Percentiles rank a stretch among this genome's conserved stretches.
Conservation (phyloP, 192 early-diverging fungal genomes). For the Coemansia sp. region DNA sequence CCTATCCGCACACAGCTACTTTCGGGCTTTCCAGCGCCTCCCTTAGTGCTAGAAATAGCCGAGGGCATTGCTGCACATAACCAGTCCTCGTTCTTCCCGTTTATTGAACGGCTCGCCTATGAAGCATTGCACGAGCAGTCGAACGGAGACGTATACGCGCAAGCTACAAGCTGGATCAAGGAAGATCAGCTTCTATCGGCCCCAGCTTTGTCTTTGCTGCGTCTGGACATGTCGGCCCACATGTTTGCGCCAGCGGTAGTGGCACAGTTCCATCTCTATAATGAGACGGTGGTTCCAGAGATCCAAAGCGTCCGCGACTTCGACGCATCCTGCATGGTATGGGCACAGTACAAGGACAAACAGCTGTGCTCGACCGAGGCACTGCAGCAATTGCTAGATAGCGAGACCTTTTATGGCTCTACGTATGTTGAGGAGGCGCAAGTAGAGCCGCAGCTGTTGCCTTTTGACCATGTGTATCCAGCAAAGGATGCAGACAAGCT, state of each 20-base stretch:
- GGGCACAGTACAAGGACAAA: slow-evolving; percentile 64
- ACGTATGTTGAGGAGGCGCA: slow-evolving; percentile 36
- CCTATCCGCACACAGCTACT: slow-evolving; percentile 36
- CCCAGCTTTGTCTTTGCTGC: slow-evolving; percentile 59
- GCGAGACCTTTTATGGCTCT: slow-evolving; percentile 39
- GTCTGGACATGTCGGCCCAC: slow-evolving; percentile 69
- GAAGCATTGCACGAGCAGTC: slow-evolving; percentile 26
- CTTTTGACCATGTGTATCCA: slow-evolving; percentile 63
- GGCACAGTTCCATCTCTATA: slow-evolving; percentile 80
- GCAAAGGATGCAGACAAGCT: slow-evolving; percentile 6
- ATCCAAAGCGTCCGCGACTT: slow-evolving; percentile 50
- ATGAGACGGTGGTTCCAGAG: slow-evolving; percentile 61
- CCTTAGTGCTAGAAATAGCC: slow-evolving; percentile 72
- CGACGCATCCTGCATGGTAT: slow-evolving; percentile 62
- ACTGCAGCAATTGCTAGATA: slow-evolving; percentile 44
- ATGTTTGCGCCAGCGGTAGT: slow-evolving; percentile 74
- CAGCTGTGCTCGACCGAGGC: slow-evolving; percentile 64
- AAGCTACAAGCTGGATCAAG: slow-evolving; percentile 54
- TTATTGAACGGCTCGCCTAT: slow-evolving; percentile 58
- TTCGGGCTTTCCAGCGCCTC: slow-evolving; percentile 61
- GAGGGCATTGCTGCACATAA: slow-evolving; percentile 68
- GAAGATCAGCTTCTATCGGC: slow-evolving; percentile 37
- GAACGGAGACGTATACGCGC: slow-evolving; percentile 53
- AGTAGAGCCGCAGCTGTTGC: slow-evolving; percentile 37
- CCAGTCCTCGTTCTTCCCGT: slow-evolving; percentile 60